Evolutionary conservation across 768 basidiomycete species (phyloP).

Genomic region (Pholiota microspora): DNA sequence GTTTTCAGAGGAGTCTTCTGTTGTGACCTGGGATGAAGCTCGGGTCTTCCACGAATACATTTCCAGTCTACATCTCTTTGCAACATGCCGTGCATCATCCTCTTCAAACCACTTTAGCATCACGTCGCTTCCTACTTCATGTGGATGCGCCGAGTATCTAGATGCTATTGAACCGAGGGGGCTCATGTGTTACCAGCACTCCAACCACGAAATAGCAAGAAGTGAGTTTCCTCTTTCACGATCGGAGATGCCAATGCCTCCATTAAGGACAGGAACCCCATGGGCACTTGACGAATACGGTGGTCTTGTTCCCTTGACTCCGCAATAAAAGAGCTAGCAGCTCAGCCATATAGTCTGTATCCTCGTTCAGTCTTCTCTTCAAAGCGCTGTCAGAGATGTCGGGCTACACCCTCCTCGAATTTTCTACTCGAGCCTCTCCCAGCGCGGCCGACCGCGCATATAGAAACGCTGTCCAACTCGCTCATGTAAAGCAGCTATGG

Average conservation of each 20-base stretch:
- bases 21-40: conserved; percentile 21
- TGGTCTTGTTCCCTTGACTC: conserved; percentile 22
- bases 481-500: conserved; percentile 40
- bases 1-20: conserved; percentile 12
- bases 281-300: conserved; percentile 22
- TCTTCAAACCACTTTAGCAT: not conserved
- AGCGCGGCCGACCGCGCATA: conserved; percentile 31
- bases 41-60: conserved; percentile 16
- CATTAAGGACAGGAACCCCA: conserved; percentile 14
- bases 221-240: conserved; percentile 2
- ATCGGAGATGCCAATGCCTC: conserved; percentile 12
- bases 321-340: conserved; percentile 20
- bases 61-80: conserved; percentile 7
- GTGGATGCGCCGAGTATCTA: conserved; percentile 23
- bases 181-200: conserved; percentile 17
- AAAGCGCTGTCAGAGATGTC: conserved; percentile 3
- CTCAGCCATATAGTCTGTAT: not conserved
- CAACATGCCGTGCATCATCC: not conserved
- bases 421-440: conserved; percentile 9
- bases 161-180: conserved; percentile 20
- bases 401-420: not conserved
- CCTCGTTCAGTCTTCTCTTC: not conserved
- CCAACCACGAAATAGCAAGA: not conserved
- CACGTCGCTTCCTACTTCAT: conserved; percentile 4
- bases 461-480: conserved; percentile 32